A percentile compares a stretch with the other conserved stretches of the same genome.
These are phyloP conservation scores for Cardamine chenopodiifolia DNA, from an alignment of 345 rosid genomes.

Conservation along the genomic window DNA sequence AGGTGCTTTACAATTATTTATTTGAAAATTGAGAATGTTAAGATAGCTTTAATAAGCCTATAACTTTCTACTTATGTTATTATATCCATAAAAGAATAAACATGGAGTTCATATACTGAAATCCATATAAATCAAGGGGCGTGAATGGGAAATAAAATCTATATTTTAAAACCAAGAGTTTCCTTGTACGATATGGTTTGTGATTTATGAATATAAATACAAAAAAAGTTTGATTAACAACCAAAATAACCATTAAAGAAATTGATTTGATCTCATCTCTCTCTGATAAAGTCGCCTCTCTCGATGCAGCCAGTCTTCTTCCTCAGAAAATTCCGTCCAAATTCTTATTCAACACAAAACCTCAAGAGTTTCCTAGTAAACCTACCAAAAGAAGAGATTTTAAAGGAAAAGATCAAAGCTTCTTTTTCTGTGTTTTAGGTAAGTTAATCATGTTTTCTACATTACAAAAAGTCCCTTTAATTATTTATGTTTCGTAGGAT, in stretches of 20 bases:
- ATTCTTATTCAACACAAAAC: constrained; percentile 15
- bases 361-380: neutral
- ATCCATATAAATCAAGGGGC: neutral
- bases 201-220: constrained; percentile 34
- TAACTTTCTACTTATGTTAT: neutral
- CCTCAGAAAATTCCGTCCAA: neutral
- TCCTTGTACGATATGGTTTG: constrained; percentile 41
- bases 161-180: constrained; percentile 12
- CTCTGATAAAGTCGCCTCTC: constrained; percentile 39
- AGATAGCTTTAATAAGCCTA: neutral
- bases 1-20: neutral
- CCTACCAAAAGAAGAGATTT: neutral
- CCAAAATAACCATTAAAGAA: constrained; percentile 32
- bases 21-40: neutral
- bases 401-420: neutral
- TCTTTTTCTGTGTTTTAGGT: neutral
- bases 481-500: constrained; percentile 3
- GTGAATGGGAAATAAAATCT: neutral
- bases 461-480: constrained; percentile 10
- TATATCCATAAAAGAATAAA: neutral
- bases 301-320: constrained; percentile 26
- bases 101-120: neutral
- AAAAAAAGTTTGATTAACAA: constrained; percentile 44
- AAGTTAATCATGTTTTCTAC: neutral
- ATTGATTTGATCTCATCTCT: constrained; percentile 20